These are phyloP conservation scores for Oryza brachyantha DNA, from an alignment of 176 grass and related monocot species.

Conservation along the genomic window DNA sequence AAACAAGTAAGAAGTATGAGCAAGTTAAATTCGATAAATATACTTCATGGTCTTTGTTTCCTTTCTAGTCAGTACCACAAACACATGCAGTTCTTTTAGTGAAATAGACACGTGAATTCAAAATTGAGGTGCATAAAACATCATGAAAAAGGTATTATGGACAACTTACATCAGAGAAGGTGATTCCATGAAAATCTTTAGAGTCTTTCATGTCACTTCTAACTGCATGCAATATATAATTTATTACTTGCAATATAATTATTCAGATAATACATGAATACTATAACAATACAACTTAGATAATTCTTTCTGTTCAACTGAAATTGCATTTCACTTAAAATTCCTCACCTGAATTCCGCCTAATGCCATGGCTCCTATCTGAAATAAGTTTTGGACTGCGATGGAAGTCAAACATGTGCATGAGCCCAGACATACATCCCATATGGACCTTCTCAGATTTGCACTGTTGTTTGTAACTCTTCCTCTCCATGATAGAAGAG, in stretches of 20 bases:
- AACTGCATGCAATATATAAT: slow-evolving; percentile 36
- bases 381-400: slow-evolving; percentile 69
- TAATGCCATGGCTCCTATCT: slow-evolving; percentile 40
- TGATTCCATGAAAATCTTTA: slow-evolving; percentile 25
- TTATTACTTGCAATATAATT: slow-evolving; percentile 20
- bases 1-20: slow-evolving; percentile 1
- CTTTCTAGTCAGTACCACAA: not conserved
- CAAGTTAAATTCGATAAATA: slow-evolving; percentile 6
- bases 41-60: not conserved
- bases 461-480: slow-evolving; percentile 24
- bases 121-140: not conserved
- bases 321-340: slow-evolving; percentile 6
- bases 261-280: slow-evolving; percentile 15
- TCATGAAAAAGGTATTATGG: not conserved
- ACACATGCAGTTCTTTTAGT: not conserved
- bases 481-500: slow-evolving; percentile 62
- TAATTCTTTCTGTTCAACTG: not conserved
- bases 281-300: not conserved
- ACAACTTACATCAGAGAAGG: slow-evolving; percentile 41
- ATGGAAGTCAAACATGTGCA: slow-evolving; percentile 82
- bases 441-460: slow-evolving; percentile 40
- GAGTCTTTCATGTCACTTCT: slow-evolving; percentile 46
- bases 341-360: slow-evolving; percentile 45
- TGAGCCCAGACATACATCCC: slow-evolving; percentile 70
- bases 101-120: not conserved